Base-by-base conservation (phyloP, 805 yeast genomes). In the Pichia manshurica region DNA sequence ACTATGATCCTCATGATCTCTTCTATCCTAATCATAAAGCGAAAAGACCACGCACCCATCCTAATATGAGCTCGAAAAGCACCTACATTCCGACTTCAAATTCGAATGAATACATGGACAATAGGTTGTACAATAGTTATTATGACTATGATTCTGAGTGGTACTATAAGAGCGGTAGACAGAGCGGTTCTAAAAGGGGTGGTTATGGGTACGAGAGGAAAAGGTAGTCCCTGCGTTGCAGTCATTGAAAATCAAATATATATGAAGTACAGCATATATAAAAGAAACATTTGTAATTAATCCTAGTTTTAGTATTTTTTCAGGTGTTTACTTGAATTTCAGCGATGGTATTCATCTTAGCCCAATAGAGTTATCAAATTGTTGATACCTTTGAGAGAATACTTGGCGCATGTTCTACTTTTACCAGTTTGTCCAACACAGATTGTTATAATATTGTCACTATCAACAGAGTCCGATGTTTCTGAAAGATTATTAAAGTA, bases 311-410 rank as follows among this genome's bases (percentile, higher is more conserved):
- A 8, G 29, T 25, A 25, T 25, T 25, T n/a, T n/a, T n/a, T n/a
- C n/a, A n/a, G n/a, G n/a, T n/a, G n/a, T n/a, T n/a, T n/a, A n/a
- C n/a, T n/a, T n/a, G n/a, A n/a, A n/a, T n/a, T n/a, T n/a, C n/a
- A n/a, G n/a, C n/a, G n/a, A n/a, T n/a, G n/a, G n/a, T n/a, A n/a
- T n/a, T n/a, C n/a, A n/a, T n/a, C n/a, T n/a, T n/a, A n/a, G n/a
- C n/a, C n/a, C n/a, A n/a, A n/a, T 32, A 84, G 67, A 17, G 73
- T 70, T 56, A 84, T 73, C 40, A 86, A 67, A 56, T 84, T 87
- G 57, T 84, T 85, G 52, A 81, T 74, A 56, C 93, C 93, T 50
- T 74, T 73, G 22, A 83, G 78, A 40, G 79, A 79, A 48, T 75
- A 82, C 25, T 70, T 75, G 1, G 93, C 91, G 42, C 75, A 73